These are phyloP conservation scores for Protea cynaroides DNA, from an alignment of 164 flowering plant genomes.

Conservation along the genomic window DNA sequence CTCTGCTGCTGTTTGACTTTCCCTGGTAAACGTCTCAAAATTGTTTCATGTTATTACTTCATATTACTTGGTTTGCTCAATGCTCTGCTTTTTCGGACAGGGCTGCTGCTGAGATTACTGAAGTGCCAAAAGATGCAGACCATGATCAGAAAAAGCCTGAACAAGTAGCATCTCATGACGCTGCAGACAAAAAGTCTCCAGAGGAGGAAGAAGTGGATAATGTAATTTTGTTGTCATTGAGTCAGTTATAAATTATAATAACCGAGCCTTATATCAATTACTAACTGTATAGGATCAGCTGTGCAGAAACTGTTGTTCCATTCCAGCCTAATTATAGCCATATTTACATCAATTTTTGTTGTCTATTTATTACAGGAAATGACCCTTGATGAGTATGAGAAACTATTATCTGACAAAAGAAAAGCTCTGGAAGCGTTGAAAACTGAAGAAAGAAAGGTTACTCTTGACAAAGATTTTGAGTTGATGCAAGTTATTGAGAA, in stretches of 20 bases:
- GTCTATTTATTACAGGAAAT: conserved; percentile 20
- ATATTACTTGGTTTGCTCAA: neutral
- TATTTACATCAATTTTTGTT: neutral
- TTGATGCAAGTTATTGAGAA: conserved; percentile 28
- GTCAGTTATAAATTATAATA: neutral
- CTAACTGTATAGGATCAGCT: too few relatives aligned
- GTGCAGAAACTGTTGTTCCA: too few relatives aligned
- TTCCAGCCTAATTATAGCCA: too few relatives aligned
- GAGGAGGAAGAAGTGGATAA: conserved; percentile 19
- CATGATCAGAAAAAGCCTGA: conserved; percentile 14
- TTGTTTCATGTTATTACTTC: neutral
- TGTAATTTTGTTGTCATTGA: conserved; percentile 1
- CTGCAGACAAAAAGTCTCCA: conserved; percentile 12
- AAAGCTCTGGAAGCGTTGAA: conserved; percentile 25
- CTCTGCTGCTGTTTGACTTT: too few relatives aligned
- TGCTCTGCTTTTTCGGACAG: conserved; percentile 11
- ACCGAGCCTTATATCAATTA: too few relatives aligned
- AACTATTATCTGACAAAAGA: conserved; percentile 24
- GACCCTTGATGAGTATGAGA: conserved; percentile 33
- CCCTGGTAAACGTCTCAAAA: too few relatives aligned
- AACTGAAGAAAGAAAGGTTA: conserved; percentile 26
- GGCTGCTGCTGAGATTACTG: conserved; percentile 20
- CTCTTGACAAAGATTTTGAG: conserved; percentile 28
- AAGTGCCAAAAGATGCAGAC: conserved; percentile 12
- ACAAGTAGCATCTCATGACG: conserved; percentile 9